A percentile compares a stretch with the other conserved stretches of the same genome.
Evolutionary conservation across 495 filamentous ascomycete species (phyloP).

Genomic region (Pyrenula aspistea): DNA sequence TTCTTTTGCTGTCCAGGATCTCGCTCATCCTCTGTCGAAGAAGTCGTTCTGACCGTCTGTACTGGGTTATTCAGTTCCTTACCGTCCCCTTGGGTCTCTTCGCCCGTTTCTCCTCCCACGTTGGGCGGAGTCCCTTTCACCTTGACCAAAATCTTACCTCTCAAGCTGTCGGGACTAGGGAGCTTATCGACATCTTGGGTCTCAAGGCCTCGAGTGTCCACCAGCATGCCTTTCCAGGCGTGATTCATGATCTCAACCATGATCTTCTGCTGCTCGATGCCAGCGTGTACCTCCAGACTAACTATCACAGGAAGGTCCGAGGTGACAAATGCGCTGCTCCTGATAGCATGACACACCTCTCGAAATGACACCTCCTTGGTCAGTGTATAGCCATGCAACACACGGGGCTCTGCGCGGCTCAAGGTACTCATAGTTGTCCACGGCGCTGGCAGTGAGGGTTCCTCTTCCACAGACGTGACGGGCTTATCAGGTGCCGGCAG

Average conservation of each 20-base stretch:
- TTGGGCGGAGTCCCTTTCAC: slow-evolving; percentile 58
- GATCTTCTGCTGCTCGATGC: slow-evolving; percentile 62
- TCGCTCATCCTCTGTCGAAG: neutral
- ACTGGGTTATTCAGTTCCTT: slow-evolving; percentile 1
- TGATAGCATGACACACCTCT: slow-evolving; percentile 67
- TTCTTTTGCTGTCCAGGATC: slow-evolving; percentile 8
- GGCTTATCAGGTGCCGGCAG: neutral
- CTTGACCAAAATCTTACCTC: slow-evolving; percentile 78
- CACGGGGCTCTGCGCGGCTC: slow-evolving; percentile 51
- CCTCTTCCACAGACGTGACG: slow-evolving; percentile 6
- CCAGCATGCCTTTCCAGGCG: slow-evolving; percentile 57
- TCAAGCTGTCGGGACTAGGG: slow-evolving; percentile 53
- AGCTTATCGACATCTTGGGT: slow-evolving; percentile 34
- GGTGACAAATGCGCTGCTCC: slow-evolving; percentile 62
- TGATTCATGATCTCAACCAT: slow-evolving; percentile 86
- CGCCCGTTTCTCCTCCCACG: slow-evolving; percentile 14
- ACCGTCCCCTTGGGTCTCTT: slow-evolving; percentile 8
- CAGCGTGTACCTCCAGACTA: slow-evolving; percentile 80
- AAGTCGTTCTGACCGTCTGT: slow-evolving; percentile 3
- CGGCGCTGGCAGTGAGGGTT: slow-evolving; percentile 18
- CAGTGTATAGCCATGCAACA: slow-evolving; percentile 81
- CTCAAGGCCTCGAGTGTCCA: slow-evolving; percentile 40
- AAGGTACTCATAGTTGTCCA: slow-evolving; percentile 19
- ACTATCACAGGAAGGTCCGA: slow-evolving; percentile 75
- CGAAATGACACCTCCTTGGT: slow-evolving; percentile 81